A percentile compares a stretch with the other conserved stretches of the same genome.
Evolutionary conservation across 495 filamentous ascomycete species (phyloP).

Genomic region (Penicillium soppii): DNA sequence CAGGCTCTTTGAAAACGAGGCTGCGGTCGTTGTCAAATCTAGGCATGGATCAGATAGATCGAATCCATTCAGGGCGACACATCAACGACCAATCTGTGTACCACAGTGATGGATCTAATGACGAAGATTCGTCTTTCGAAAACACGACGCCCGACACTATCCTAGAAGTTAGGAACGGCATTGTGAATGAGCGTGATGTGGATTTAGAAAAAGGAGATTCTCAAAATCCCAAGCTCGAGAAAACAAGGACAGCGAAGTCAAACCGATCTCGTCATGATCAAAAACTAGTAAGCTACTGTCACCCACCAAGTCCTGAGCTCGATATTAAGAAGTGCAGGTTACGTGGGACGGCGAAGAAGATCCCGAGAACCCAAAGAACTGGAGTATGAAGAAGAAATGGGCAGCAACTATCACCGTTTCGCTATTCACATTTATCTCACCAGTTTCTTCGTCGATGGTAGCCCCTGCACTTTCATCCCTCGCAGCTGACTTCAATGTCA

Average conservation of each 20-base stretch:
- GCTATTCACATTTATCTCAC: conserved; percentile 71
- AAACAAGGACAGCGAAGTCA: conserved; percentile 20
- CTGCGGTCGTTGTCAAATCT: conserved; percentile 5
- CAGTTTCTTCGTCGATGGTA: conserved; percentile 69
- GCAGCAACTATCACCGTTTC: conserved; percentile 56
- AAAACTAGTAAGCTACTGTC: conserved; percentile 24
- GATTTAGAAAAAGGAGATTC: conserved; percentile 27
- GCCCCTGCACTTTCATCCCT: conserved; percentile 63
- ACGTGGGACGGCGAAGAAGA: conserved; percentile 59
- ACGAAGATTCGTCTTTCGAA: conserved; percentile 3
- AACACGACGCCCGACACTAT: conserved; percentile 12
- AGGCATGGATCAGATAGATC: conserved; percentile 13
- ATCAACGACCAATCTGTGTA: conserved; percentile 40
- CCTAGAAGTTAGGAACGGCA: conserved; percentile 26
- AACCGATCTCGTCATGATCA: conserved; percentile 19
- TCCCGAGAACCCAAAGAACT: conserved; percentile 60
- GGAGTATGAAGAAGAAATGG: conserved; percentile 60
- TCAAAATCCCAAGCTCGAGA: conserved; percentile 19
- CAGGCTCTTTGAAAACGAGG: conserved; percentile 10
- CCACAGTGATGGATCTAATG: conserved; percentile 24
- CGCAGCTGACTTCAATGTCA: conserved; percentile 59
- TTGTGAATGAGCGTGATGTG: conserved; percentile 31
- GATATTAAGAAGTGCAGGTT: conserved; percentile 30
- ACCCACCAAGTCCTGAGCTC: not conserved
- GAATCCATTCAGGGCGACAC: conserved; percentile 33